Conservation (phyloP, 352 stramenopile genomes). For the Phytopythium sindhum region DNA sequence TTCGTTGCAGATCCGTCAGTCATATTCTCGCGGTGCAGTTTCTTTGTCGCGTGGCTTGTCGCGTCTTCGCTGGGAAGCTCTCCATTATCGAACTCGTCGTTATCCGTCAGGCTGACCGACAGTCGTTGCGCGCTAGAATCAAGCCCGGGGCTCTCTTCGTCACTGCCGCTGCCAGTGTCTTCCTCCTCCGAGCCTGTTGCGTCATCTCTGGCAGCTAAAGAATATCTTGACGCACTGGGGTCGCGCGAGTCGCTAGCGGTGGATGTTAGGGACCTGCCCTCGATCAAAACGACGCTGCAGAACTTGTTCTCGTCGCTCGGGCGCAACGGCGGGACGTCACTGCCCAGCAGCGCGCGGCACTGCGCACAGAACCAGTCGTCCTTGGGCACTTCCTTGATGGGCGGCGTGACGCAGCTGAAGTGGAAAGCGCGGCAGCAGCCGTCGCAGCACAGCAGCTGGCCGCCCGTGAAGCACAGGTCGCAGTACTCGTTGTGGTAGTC, state of each 20-base stretch:
- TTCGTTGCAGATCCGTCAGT: constrained; percentile 7
- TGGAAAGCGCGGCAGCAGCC: constrained; percentile 74
- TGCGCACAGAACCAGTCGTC: constrained; percentile 68
- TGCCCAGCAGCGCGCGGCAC: constrained; percentile 27
- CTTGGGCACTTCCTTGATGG: constrained; percentile 59
- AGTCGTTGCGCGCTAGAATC: constrained; percentile 8
- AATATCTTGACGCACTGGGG: neutral
- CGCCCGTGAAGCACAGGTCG: constrained; percentile 62
- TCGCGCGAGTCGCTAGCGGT: constrained; percentile 10
- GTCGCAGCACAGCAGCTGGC: constrained; percentile 71
- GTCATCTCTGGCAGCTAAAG: neutral
- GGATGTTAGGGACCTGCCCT: neutral
- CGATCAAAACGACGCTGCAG: constrained; percentile 6
- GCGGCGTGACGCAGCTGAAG: constrained; percentile 67
- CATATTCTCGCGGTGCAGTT: constrained; percentile 2
- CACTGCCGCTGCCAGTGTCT: neutral
- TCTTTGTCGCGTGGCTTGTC: constrained; percentile 12
- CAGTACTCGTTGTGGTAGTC: constrained; percentile 75
- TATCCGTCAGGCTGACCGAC: constrained; percentile 23
- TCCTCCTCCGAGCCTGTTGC: neutral
- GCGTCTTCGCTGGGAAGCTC: constrained; percentile 6
- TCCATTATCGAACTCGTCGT: constrained; percentile 23
- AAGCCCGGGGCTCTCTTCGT: neutral
- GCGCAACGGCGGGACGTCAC: constrained; percentile 6
- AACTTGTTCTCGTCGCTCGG: constrained; percentile 11